Evolutionary conservation across 805 yeast genomes (phyloP).

Genomic region (Candida boleticola): DNA sequence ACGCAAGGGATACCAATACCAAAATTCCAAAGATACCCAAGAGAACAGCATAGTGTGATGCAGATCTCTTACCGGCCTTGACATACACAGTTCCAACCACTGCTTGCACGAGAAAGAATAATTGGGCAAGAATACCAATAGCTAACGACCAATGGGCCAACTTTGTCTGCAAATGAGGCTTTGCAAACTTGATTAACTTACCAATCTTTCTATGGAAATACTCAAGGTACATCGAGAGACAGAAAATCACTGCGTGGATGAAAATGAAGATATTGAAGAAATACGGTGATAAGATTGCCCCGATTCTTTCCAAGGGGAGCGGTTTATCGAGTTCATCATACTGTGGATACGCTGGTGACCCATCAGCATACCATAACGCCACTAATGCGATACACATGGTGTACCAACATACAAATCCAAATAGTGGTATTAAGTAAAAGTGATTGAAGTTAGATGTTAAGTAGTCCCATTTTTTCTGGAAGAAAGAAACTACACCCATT

Average conservation of each 20-base stretch:
- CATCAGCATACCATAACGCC: constrained; percentile 20
- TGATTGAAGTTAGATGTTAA: constrained; percentile 23
- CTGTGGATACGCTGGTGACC: constrained; percentile 19
- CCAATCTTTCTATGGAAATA: constrained; percentile 28
- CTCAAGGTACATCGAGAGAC: constrained; percentile 22
- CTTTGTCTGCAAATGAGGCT: constrained; percentile 20
- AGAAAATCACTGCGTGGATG: constrained; percentile 21
- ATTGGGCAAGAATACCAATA: constrained; percentile 21
- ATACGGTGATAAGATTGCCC: constrained; percentile 21
- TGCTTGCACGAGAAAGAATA: constrained; percentile 20
- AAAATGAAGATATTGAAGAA: constrained; percentile 20
- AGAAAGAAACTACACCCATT: no score
- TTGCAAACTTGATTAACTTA: constrained; percentile 25
- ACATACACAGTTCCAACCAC: constrained; percentile 17
- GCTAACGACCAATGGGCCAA: constrained; percentile 23
- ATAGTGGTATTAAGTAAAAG: constrained; percentile 23
- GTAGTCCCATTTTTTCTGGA: neutral
- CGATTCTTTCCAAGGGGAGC: constrained; percentile 24
- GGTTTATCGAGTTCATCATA: constrained; percentile 20
- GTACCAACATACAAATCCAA: constrained; percentile 26
- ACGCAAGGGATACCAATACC: constrained; percentile 21
- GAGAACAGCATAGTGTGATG: constrained; percentile 21
- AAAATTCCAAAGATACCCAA: constrained; percentile 24
- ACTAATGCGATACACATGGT: constrained; percentile 18
- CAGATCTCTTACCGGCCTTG: constrained; percentile 11